phyloP scores from a whole-genome alignment of 1,284 basidiomycete species.

The Pseudozyma sp. region DNA sequence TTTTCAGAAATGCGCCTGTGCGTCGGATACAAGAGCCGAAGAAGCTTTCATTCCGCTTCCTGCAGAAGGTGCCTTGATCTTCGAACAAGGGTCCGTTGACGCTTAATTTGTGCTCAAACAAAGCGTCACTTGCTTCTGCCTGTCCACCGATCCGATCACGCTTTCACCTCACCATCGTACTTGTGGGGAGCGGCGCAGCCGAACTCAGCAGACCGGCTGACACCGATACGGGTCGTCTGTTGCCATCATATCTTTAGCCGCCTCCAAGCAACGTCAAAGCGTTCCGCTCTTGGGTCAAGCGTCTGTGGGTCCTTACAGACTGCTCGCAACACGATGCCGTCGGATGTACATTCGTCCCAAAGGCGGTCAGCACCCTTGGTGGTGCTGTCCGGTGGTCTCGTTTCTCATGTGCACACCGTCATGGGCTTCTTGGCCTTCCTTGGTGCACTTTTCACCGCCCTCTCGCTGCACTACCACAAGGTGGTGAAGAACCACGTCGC shows the following conservation, averaged over 20 bases:
- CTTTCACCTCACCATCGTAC: too few species aligned
- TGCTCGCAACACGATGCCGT: slow-evolving; percentile 25
- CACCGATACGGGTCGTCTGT: too few species aligned
- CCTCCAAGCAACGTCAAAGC: too few species aligned
- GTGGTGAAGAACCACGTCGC: slow-evolving; percentile 88
- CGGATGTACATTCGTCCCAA: slow-evolving; percentile 28
- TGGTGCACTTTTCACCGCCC: slow-evolving; percentile 78
- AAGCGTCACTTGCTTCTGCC: too few species aligned
- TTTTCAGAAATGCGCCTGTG: slow-evolving; percentile 8
- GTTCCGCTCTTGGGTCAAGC: too few species aligned
- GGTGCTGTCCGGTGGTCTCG: slow-evolving; percentile 49
- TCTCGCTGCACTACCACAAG: slow-evolving; percentile 81
- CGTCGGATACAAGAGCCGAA: slow-evolving; percentile 11
- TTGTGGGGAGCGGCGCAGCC: too few species aligned
- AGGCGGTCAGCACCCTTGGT: slow-evolving; percentile 42
- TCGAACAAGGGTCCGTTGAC: slow-evolving; percentile 1
- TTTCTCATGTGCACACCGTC: slow-evolving; percentile 75
- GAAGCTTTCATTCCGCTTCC: not conserved
- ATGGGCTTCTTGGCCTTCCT: slow-evolving; percentile 80
- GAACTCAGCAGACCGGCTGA: too few species aligned
- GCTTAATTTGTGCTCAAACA: too few species aligned
- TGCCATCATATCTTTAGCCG: not conserved
- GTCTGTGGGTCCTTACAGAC: too few species aligned
- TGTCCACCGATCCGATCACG: too few species aligned
- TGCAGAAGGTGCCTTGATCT: not conserved